These are phyloP conservation scores for Dactylellina sp. DNA, from an alignment of 2,329 filamentous ascomycete genomes.

Conservation along the genomic window DNA sequence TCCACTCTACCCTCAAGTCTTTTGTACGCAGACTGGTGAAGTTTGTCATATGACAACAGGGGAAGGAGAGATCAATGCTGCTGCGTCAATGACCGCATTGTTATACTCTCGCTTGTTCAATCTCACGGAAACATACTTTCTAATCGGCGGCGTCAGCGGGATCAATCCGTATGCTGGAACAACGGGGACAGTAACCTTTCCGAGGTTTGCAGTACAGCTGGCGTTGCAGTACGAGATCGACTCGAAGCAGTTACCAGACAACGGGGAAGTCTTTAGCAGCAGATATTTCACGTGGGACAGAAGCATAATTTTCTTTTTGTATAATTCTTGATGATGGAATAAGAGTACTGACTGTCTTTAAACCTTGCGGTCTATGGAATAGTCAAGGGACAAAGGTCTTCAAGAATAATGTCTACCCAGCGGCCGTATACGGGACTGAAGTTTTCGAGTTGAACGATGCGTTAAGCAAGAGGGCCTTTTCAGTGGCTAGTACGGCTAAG, in stretches of 20 bases:
- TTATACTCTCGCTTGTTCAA: conserved; percentile 74
- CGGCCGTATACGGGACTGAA: conserved; percentile 74
- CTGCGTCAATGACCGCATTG: conserved; percentile 73
- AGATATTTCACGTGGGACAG: conserved; percentile 37
- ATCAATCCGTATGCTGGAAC: conserved; percentile 77
- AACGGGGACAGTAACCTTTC: conserved; percentile 75
- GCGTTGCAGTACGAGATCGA: conserved; percentile 82
- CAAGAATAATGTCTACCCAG: conserved; percentile 68
- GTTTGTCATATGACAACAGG: conserved; percentile 78
- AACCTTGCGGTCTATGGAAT: too few relatives aligned
- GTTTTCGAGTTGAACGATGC: conserved; percentile 75
- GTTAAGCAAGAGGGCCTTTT: conserved; percentile 69
- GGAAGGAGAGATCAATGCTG: conserved; percentile 80
- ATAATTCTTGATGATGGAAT: too few relatives aligned
- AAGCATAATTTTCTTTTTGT: too few relatives aligned
- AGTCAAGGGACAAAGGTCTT: conserved; percentile 15
- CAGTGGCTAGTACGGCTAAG: conserved; percentile 68
- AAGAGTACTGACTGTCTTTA: too few relatives aligned
- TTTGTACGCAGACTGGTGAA: conserved; percentile 72
- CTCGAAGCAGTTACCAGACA: conserved; percentile 73
- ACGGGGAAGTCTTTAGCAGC: conserved; percentile 26
- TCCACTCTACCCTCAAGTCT: conserved; percentile 73
- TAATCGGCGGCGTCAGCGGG: conserved; percentile 79
- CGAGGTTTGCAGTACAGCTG: conserved; percentile 78
- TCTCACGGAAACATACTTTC: conserved; percentile 75